Percentiles rank a stretch among this genome's conserved stretches.
Evolutionary conservation across 1,284 basidiomycete species (phyloP).

Genomic region (Volvariella volvacea): DNA sequence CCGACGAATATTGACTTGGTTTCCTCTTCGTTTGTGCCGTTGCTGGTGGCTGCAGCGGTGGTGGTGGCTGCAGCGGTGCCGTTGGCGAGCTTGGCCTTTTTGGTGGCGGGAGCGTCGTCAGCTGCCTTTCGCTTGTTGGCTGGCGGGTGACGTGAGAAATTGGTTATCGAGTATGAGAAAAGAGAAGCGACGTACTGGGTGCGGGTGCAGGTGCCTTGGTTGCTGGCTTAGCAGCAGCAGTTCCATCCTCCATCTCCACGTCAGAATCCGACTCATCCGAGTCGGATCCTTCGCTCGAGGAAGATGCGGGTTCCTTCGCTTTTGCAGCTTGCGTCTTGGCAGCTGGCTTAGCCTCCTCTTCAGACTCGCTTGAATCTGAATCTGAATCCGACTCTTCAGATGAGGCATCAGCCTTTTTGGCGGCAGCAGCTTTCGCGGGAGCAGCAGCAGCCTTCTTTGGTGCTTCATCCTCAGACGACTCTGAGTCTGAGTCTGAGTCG

Average conservation of each 20-base stretch:
- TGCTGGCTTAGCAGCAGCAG: slow-evolving; percentile 20
- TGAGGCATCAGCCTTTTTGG: neutral
- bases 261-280: slow-evolving; percentile 40
- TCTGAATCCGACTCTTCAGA: slow-evolving; percentile 1
- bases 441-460: neutral
- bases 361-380: neutral
- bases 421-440: neutral
- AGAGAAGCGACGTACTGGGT: slow-evolving; percentile 18
- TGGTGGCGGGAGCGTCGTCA: slow-evolving; percentile 52
- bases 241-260: slow-evolving; percentile 48
- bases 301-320: slow-evolving; percentile 9
- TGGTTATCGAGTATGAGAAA: slow-evolving; percentile 27
- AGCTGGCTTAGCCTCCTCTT: neutral
- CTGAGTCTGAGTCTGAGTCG: slow-evolving; percentile 17
- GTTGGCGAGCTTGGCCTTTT: slow-evolving; percentile 77
- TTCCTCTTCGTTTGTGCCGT: slow-evolving; percentile 31
- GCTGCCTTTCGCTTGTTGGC: slow-evolving; percentile 81
- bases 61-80: slow-evolving; percentile 44
- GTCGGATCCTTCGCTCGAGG: slow-evolving; percentile 20
- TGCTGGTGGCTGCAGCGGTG: slow-evolving; percentile 31
- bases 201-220: no score
- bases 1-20: slow-evolving; percentile 88
- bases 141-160: slow-evolving; percentile 2
- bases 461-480: slow-evolving; percentile 1
- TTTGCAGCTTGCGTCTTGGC: neutral